Base-by-base conservation (phyloP, 2,329 filamentous ascomycete genomes). In the Aspergillus piperis region DNA sequence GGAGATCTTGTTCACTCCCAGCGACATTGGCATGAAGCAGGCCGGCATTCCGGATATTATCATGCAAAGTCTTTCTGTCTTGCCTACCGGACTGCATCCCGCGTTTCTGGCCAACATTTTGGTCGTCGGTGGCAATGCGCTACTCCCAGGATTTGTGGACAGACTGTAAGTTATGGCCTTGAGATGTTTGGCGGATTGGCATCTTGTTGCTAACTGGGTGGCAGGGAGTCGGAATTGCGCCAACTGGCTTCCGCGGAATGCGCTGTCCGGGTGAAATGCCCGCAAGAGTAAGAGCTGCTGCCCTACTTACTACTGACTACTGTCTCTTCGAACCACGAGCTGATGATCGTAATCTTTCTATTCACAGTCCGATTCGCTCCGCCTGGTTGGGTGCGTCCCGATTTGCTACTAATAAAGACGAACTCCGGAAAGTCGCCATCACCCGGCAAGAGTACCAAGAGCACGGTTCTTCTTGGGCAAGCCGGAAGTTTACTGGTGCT, bases 401-500 rank as follows among this genome's bases (percentile, higher is more conserved):
- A 60, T 81, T 97, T 58, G 92, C 92, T 0, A 85, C 80, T 54
- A 88, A 93, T 68, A 81, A 82, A 44, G 83, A 90, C 41, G 80
- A 81, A 54, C 65, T 96, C 54, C 83, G 87, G 62, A 83, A 83
- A 52, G 77, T 92, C 11, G 84, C 87, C 2, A 90, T 97, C n/a
- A 95, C 91, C 0, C 91, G 90, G 72, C 85, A 90, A 62, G 92
- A 99, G 72, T 99, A 99, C 74, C 87, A 95, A 54, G 95, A 99
- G 75, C 79, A 92, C 71, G 95, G 95, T 8, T 86, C 84, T 58
- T 81, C 79, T 1, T 94, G 91, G 90, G 83, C 90, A 23, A 86
- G 86, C 27, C 88, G 86, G 69, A 91, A 86, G 71, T 95, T 96
- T 72, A 80, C 79, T 13, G 79, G 79, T 25, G 61, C 63, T 30